Conservation (phyloP, 2,329 filamentous ascomycete species). For the Venturia aucupariae region DNA sequence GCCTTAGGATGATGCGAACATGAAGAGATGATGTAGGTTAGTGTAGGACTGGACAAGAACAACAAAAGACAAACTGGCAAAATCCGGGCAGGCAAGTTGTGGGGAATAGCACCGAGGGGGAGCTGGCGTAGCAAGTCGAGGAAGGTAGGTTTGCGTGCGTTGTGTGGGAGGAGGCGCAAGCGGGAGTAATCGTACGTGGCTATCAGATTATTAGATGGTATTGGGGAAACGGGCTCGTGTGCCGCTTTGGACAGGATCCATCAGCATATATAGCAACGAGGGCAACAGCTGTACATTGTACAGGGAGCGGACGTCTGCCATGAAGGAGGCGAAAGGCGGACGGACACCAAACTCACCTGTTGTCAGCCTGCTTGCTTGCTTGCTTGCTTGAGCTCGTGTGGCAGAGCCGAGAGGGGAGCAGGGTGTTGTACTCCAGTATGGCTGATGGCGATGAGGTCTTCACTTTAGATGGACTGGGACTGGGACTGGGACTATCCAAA, state of each 20-base stretch:
- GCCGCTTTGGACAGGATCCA: neutral
- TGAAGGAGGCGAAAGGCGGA: neutral
- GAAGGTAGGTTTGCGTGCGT: neutral
- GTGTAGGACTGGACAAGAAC: neutral
- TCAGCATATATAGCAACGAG: neutral
- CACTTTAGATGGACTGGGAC: neutral
- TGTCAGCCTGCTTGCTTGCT: no score
- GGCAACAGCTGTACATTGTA: neutral
- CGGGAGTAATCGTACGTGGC: neutral
- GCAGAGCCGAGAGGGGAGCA: neutral
- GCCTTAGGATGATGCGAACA: neutral
- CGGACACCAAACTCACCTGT: neutral
- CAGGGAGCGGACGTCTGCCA: neutral
- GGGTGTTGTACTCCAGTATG: neutral
- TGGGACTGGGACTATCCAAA: no score
- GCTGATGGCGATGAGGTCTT: neutral
- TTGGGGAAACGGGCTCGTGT: conserved; percentile 2
- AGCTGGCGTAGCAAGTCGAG: neutral
- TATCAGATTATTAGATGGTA: neutral
- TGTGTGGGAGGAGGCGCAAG: neutral
- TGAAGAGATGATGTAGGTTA: neutral
- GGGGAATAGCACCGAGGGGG: neutral
- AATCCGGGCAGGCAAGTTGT: neutral
- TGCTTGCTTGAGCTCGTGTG: no score
- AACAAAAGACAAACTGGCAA: neutral